A percentile compares a stretch with the other conserved stretches of the same genome.
Evolutionary conservation across 768 basidiomycete genomes (phyloP).

Genomic region (Mrakia frigida): DNA sequence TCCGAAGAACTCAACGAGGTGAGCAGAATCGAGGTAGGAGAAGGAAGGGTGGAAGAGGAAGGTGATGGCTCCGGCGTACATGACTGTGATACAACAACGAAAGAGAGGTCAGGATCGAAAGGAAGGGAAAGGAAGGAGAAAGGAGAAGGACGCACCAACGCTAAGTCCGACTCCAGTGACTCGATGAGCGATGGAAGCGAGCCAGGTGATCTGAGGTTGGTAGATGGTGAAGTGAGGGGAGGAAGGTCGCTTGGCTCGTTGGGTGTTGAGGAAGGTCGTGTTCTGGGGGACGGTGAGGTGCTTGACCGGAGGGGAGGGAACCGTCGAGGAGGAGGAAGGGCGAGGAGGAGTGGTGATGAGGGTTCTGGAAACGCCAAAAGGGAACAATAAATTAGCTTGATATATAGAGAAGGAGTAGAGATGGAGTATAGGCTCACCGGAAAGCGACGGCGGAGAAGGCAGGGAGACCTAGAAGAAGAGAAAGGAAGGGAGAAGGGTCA

Average conservation of each 20-base stretch:
- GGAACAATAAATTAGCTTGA: neutral
- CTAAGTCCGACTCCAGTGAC: constrained; percentile 75
- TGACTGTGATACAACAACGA: constrained; percentile 50
- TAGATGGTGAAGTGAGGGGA: constrained; percentile 97
- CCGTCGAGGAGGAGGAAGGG: neutral
- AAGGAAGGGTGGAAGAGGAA: constrained; percentile 73
- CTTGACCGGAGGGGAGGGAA: constrained; percentile 37
- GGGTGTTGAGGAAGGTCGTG: constrained; percentile 68
- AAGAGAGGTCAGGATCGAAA: neutral
- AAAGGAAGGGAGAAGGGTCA: neutral
- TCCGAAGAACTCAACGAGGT: constrained; percentile 66
- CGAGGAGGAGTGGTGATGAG: constrained; percentile 27
- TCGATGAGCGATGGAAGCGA: constrained; percentile 79
- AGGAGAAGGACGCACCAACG: constrained; percentile 51
- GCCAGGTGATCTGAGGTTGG: constrained; percentile 87
- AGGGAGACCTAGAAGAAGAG: neutral
- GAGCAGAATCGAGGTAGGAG: constrained; percentile 63
- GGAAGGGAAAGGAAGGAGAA: neutral
- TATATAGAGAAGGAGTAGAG: neutral
- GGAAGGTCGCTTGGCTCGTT: constrained; percentile 80
- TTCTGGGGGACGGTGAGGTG: constrained; percentile 40
- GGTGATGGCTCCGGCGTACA: constrained; percentile 80
- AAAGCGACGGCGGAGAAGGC: constrained; percentile 13
- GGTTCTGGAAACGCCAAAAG: neutral
- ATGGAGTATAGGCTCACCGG: neutral